Evolutionary conservation across 148 eudicot genomes (phyloP).

Genomic region (Persicaria tinctoria): DNA sequence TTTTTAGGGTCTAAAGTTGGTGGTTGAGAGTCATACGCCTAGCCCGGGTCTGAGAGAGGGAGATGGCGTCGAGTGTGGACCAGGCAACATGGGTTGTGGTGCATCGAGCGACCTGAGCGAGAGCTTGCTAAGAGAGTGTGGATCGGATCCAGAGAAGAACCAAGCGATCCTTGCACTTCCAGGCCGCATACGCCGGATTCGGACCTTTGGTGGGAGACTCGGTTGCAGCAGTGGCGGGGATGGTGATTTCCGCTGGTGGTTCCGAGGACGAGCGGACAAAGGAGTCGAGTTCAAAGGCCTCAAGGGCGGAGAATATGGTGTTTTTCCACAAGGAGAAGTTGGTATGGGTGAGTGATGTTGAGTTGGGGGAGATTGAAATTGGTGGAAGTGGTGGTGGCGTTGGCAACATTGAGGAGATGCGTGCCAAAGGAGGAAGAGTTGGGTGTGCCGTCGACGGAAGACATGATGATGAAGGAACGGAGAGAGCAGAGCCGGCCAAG

Average conservation of each 20-base stretch:
- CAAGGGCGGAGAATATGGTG: background rate
- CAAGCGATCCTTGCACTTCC: background rate
- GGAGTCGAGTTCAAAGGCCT: background rate
- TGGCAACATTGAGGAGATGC: too few relatives aligned
- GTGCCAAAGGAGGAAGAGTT: too few relatives aligned
- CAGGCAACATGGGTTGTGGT: background rate
- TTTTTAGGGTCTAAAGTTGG: background rate
- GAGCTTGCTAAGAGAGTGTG: background rate
- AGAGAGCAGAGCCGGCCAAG: too few relatives aligned
- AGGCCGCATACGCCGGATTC: background rate
- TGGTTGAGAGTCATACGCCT: background rate
- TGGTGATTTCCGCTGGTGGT: background rate
- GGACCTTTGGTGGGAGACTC: background rate
- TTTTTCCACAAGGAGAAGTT: too few relatives aligned
- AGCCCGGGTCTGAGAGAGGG: background rate
- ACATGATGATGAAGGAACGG: too few relatives aligned
- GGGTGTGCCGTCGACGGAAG: too few relatives aligned
- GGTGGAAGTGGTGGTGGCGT: background rate
- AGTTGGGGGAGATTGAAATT: too few relatives aligned
- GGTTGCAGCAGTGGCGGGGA: background rate
- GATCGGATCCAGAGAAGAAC: background rate
- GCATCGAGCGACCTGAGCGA: background rate
- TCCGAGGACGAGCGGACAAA: background rate
- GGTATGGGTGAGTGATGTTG: too few relatives aligned
- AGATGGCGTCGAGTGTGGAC: background rate